These are phyloP conservation scores for Friedmanniomyces simplex DNA, from an alignment of 495 filamentous ascomycete genomes.

Conservation along the genomic window DNA sequence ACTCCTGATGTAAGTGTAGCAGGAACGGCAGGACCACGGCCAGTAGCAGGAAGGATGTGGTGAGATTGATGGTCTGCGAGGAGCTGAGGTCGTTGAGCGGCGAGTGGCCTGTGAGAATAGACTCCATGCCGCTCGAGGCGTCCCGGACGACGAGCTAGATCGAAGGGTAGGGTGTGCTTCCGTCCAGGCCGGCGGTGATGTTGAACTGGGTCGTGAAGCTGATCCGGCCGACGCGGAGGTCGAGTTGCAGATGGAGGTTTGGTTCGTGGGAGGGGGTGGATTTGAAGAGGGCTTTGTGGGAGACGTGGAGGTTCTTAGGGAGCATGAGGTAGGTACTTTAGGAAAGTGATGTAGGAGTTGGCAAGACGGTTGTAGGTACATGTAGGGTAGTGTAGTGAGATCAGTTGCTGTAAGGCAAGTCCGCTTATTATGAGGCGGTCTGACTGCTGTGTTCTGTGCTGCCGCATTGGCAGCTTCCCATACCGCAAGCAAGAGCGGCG, in stretches of 20 bases:
- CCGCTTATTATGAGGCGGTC: too few relatives aligned
- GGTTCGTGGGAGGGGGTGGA: neutral
- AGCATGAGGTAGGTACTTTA: conserved; percentile 3
- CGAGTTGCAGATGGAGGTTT: neutral
- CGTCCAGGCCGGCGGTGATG: neutral
- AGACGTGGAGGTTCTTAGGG: neutral
- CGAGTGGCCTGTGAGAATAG: neutral
- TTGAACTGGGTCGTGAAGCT: neutral
- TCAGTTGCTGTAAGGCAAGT: too few relatives aligned
- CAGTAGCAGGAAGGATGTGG: conserved; percentile 1
- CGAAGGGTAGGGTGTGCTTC: neutral
- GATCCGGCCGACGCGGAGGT: neutral
- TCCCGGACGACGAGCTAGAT: neutral
- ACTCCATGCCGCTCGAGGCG: neutral
- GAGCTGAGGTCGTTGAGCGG: neutral
- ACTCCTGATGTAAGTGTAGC: conserved; percentile 58
- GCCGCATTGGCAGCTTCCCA: neutral
- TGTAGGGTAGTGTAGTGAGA: neutral
- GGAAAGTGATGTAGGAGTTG: neutral
- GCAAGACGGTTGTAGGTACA: neutral
- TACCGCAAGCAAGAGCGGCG: too few relatives aligned
- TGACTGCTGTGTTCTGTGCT: neutral
- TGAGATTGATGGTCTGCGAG: neutral
- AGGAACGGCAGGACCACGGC: conserved; percentile 39
- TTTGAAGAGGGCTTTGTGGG: neutral